Percentiles rank a stretch among this genome's conserved stretches.
Evolutionary conservation across 2,329 filamentous ascomycete genomes (phyloP).

Genomic region (Neonectria hederae): DNA sequence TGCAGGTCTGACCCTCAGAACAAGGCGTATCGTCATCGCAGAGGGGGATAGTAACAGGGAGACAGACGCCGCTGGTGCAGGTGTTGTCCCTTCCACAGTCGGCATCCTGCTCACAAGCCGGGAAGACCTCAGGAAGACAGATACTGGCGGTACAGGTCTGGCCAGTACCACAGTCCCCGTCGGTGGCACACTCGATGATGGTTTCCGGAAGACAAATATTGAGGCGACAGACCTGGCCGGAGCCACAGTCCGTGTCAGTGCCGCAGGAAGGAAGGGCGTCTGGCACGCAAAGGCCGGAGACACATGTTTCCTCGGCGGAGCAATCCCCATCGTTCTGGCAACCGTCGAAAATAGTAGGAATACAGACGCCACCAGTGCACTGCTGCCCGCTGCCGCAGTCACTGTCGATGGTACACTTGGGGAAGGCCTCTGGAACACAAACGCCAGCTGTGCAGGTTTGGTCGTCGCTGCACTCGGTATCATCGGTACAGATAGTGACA

Average conservation of each 20-base stretch:
- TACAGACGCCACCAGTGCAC: constrained; percentile 17
- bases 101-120: background rate
- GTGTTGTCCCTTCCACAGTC: constrained; percentile 11
- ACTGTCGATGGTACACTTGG: constrained; percentile 2
- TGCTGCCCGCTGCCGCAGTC: constrained; percentile 8
- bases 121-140: constrained; percentile 17
- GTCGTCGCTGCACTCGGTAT: background rate
- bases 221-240: constrained; percentile 15
- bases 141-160: constrained; percentile 13
- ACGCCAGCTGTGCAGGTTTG: constrained; percentile 13
- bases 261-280: constrained; percentile 8
- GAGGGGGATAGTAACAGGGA: background rate
- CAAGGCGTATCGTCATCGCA: background rate
- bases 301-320: constrained; percentile 4
- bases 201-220: constrained; percentile 15
- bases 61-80: constrained; percentile 5
- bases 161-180: background rate
- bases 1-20: constrained; percentile 1
- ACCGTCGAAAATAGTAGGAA: background rate
- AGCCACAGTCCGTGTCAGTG: constrained; percentile 1
- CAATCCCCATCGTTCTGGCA: constrained; percentile 8
- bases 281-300: constrained; percentile 12
- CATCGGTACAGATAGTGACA: background rate
- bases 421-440: constrained; percentile 15
- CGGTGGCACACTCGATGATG: background rate